Conservation (phyloP, 139 green algal species). For the Nannochloris sp. region DNA sequence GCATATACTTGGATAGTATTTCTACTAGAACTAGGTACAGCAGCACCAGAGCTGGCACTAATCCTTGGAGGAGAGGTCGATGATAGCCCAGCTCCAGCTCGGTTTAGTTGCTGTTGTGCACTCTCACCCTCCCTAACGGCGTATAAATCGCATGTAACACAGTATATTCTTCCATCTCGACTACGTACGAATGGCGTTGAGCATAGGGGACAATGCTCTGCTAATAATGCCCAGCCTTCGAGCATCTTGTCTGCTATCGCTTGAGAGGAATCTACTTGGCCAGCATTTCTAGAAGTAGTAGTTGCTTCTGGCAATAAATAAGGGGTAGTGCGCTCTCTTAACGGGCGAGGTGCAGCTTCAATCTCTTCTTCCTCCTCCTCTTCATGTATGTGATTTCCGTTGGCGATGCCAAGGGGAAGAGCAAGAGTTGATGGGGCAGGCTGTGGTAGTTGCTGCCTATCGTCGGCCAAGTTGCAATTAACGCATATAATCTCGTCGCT, state of each 20-base stretch:
- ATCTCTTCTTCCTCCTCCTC: neutral
- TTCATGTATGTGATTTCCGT: neutral
- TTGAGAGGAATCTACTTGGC: neutral
- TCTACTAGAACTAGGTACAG: no score
- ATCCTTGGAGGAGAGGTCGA: no score
- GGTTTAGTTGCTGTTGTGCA: neutral
- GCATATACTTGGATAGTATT: neutral
- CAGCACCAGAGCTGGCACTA: no score
- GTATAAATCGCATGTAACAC: conserved; percentile 8
- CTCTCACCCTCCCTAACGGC: neutral
- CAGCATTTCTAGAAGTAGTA: no score
- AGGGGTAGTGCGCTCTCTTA: neutral
- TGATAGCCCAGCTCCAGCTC: neutral
- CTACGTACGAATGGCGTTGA: conserved; percentile 10
- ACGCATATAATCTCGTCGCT: conserved; percentile 12
- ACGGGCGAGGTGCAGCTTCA: neutral
- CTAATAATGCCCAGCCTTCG: conserved; percentile 28
- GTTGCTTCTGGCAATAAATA: no score
- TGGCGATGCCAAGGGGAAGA: neutral
- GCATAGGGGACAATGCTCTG: conserved; percentile 27
- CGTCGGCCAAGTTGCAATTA: no score
- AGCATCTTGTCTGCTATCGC: conserved; percentile 32
- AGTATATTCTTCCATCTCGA: conserved; percentile 11
- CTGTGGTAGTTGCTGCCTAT: neutral
- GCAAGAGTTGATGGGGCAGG: neutral